A percentile compares a stretch with the other conserved stretches of the same genome.
These are phyloP conservation scores for Cantharellus cinnabarinus DNA, from an alignment of 768 basidiomycete genomes.

Conservation along the genomic window DNA sequence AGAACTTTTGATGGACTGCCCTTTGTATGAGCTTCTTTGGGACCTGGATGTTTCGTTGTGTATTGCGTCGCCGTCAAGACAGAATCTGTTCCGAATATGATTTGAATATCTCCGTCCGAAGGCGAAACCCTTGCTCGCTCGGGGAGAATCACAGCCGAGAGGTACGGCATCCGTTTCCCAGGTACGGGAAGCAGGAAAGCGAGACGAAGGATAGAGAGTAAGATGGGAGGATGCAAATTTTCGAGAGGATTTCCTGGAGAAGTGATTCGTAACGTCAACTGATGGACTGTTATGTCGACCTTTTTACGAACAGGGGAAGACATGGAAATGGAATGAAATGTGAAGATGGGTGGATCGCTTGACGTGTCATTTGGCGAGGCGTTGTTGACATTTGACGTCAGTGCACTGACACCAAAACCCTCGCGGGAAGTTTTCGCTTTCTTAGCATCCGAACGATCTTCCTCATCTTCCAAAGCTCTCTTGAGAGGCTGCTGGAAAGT, in stretches of 20 bases:
- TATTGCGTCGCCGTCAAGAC: conserved; percentile 23
- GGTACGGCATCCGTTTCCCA: conserved; percentile 49
- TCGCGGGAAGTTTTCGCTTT: too few relatives aligned
- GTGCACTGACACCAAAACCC: too few relatives aligned
- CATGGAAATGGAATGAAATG: conserved; percentile 43
- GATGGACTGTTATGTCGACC: conserved; percentile 40
- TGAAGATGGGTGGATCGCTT: conserved; percentile 28
- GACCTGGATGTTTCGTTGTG: conserved; percentile 21
- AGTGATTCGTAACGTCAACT: conserved; percentile 32
- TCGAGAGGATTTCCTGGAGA: conserved; percentile 30
- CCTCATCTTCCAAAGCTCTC: too few relatives aligned
- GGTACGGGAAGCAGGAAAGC: conserved; percentile 58
- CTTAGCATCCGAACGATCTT: too few relatives aligned
- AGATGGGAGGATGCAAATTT: conserved; percentile 19
- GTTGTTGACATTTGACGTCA: too few relatives aligned
- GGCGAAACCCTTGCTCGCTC: conserved; percentile 20
- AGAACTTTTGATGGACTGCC: conserved; percentile 31
- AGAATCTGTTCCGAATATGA: conserved; percentile 58
- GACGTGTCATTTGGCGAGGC: too few relatives aligned
- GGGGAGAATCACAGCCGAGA: conserved; percentile 47
- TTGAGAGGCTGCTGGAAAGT: too few relatives aligned
- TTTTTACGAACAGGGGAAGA: conserved; percentile 61
- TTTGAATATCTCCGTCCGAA: conserved; percentile 22
- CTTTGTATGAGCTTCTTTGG: conserved; percentile 19
- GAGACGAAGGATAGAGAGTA: conserved; percentile 30